phyloP scores from a whole-genome alignment of 73 alveolate species.

The Halteria grandinella region DNA sequence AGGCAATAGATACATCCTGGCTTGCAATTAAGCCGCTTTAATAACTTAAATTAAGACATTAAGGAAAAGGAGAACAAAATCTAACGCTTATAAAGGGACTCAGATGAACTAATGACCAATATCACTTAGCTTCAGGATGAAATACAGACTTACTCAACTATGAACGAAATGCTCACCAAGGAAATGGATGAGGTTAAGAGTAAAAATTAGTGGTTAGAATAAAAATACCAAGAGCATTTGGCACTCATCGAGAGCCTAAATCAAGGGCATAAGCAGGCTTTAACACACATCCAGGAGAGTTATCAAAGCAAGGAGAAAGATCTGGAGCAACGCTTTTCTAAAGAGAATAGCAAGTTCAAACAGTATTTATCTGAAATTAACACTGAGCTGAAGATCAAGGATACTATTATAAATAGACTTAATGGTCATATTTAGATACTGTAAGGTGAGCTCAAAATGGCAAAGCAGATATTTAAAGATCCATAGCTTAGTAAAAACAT shows the following conservation, averaged over 20 bases:
- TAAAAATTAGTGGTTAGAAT: no score
- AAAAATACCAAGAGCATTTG: no score
- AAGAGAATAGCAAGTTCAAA: slow-evolving; percentile 26
- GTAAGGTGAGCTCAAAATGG: background rate
- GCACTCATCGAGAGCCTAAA: slow-evolving; percentile 9
- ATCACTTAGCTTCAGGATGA: background rate
- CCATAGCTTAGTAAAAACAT: slow-evolving; percentile 14
- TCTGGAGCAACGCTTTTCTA: background rate
- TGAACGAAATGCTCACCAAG: slow-evolving; percentile 3
- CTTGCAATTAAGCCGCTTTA: background rate
- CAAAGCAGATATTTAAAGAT: slow-evolving; percentile 9
- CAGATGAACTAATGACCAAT: no score
- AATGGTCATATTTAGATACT: background rate
- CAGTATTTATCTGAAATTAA: background rate
- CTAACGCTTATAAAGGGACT: no score
- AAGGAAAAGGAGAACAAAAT: background rate
- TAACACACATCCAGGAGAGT: slow-evolving; percentile 1
- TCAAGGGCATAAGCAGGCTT: slow-evolving; percentile 6
- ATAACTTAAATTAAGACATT: background rate
- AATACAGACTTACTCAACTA: background rate
- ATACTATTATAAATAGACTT: slow-evolving; percentile 13
- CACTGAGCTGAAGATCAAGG: slow-evolving; percentile 6
- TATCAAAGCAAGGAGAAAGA: slow-evolving; percentile 33
- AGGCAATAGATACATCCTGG: background rate
- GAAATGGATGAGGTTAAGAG: no score